These are phyloP conservation scores for Naganishia kalamii DNA, from an alignment of 768 basidiomycete species.

Conservation along the genomic window DNA sequence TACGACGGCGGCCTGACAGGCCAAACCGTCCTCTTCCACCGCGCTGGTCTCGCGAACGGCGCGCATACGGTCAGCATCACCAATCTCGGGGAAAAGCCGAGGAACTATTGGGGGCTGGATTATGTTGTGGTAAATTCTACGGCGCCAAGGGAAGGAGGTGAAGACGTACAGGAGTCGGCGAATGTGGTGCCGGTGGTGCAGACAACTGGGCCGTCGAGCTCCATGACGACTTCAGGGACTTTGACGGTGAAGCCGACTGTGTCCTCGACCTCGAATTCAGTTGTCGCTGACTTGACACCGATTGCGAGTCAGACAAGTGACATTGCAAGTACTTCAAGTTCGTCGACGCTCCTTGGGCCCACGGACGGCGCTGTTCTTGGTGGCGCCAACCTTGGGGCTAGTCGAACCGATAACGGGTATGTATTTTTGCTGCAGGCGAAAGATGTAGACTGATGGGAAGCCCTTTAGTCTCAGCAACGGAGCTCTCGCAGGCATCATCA, in stretches of 20 bases:
- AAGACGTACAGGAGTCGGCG: neutral
- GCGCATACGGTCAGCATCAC: conserved; percentile 7
- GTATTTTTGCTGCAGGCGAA: neutral
- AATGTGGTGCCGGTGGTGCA: no score
- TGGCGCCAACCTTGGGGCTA: no score
- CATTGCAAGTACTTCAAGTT: no score
- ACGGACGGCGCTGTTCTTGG: no score
- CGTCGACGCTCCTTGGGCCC: no score
- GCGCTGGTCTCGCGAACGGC: neutral
- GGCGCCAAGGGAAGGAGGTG: neutral
- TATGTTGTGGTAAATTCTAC: conserved; percentile 17
- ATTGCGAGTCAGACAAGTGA: no score
- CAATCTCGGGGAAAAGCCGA: neutral
- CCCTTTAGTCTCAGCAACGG: neutral
- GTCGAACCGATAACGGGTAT: neutral
- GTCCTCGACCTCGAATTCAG: no score
- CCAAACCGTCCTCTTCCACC: neutral
- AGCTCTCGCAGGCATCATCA: neutral
- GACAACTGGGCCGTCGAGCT: neutral
- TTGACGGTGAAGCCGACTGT: no score
- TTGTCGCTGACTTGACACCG: no score
- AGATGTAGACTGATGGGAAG: neutral
- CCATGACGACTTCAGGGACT: no score
- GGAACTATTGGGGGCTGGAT: conserved; percentile 1
- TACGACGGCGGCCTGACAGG: neutral